A percentile compares a stretch with the other conserved stretches of the same genome.
Evolutionary conservation across 2,329 filamentous ascomycete species (phyloP).

Genomic region (Phialemonium atrogriseum): DNA sequence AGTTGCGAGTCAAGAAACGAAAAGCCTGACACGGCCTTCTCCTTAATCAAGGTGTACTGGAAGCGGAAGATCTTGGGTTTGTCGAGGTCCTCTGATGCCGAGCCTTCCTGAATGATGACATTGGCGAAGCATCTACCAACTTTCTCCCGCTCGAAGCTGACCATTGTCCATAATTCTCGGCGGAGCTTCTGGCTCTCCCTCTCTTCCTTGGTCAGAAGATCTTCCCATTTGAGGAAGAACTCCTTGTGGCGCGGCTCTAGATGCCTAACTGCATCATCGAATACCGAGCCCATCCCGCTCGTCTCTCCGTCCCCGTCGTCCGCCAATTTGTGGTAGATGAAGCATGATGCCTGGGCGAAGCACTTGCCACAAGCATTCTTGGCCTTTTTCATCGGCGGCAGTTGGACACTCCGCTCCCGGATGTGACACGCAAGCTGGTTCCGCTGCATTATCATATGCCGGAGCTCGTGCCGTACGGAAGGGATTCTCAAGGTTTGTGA

Average conservation of each 20-base stretch:
- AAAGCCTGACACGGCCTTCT: slow-evolving; percentile 50
- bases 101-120: slow-evolving; percentile 73
- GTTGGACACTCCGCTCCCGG: slow-evolving; percentile 65
- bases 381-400: slow-evolving; percentile 81
- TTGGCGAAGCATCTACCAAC: slow-evolving; percentile 84
- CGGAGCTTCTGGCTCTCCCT: slow-evolving; percentile 80
- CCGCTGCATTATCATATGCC: slow-evolving; percentile 94
- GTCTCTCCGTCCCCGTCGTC: slow-evolving; percentile 76
- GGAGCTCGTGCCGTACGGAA: slow-evolving; percentile 76
- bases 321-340: slow-evolving; percentile 85
- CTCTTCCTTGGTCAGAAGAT: slow-evolving; percentile 87
- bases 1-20: slow-evolving; percentile 92
- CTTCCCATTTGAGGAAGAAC: slow-evolving; percentile 95
- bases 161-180: slow-evolving; percentile 92
- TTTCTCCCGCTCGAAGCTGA: slow-evolving; percentile 79
- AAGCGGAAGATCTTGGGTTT: slow-evolving; percentile 85
- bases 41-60: slow-evolving; percentile 76
- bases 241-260: slow-evolving; percentile 65
- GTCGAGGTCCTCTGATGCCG: slow-evolving; percentile 58
- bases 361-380: slow-evolving; percentile 77
- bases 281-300: slow-evolving; percentile 73
- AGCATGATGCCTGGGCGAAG: slow-evolving; percentile 85
- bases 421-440: slow-evolving; percentile 84
- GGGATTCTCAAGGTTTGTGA: slow-evolving; percentile 81
- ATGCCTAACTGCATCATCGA: slow-evolving; percentile 71